A percentile compares a stretch with the other conserved stretches of the same genome.
Evolutionary conservation across 805 yeast species (phyloP).

Genomic region (Dipodascus albidus): DNA sequence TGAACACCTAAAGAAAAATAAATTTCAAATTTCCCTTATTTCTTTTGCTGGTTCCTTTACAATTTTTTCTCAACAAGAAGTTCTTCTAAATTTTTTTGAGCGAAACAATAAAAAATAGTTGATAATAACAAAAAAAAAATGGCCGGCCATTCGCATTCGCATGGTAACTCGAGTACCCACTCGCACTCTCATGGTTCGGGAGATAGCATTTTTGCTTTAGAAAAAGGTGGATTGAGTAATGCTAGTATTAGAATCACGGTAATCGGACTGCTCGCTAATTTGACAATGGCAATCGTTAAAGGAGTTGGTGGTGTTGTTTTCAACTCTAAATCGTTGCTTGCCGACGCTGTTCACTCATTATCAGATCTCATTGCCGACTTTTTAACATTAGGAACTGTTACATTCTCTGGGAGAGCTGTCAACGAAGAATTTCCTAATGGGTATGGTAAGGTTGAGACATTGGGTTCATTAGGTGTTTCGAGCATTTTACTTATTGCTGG

Average conservation of each 20-base stretch:
- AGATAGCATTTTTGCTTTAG: slow-evolving; percentile 14
- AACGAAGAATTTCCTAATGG: slow-evolving; percentile 65
- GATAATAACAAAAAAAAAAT: background rate
- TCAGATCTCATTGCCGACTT: slow-evolving; percentile 86
- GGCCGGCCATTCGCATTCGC: slow-evolving; percentile 7
- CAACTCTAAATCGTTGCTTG: slow-evolving; percentile 89
- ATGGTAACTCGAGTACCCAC: slow-evolving; percentile 10
- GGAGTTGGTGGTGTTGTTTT: slow-evolving; percentile 83
- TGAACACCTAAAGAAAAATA: background rate
- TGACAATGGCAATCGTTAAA: slow-evolving; percentile 77
- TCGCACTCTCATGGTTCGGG: slow-evolving; percentile 14
- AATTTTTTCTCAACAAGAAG: background rate
- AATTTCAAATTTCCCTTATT: background rate
- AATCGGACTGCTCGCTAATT: slow-evolving; percentile 77
- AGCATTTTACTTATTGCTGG: slow-evolving; percentile 80
- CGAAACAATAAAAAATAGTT: no score
- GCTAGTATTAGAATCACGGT: slow-evolving; percentile 92
- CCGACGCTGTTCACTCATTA: slow-evolving; percentile 90
- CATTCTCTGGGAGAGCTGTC: slow-evolving; percentile 54
- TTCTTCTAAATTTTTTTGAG: no score
- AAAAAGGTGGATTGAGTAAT: slow-evolving; percentile 35
- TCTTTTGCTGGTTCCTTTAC: background rate
- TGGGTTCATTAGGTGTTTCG: slow-evolving; percentile 85
- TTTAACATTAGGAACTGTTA: slow-evolving; percentile 79
- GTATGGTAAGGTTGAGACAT: slow-evolving; percentile 84